Evolutionary conservation across 352 stramenopile species (phyloP), one percentile per base, ranked within the genome.

Genomic region (Phytophthora europaea): DNA sequence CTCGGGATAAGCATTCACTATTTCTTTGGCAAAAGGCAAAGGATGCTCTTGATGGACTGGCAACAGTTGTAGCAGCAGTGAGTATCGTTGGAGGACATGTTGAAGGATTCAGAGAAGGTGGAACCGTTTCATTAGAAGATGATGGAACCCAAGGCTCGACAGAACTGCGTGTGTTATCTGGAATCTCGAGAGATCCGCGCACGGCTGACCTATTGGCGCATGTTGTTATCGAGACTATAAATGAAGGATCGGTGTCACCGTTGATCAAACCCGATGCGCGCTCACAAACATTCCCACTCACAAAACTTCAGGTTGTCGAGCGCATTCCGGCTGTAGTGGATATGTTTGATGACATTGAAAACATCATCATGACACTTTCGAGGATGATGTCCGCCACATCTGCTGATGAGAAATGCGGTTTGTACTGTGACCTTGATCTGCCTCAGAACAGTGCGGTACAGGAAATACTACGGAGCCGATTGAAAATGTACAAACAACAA

Each of bases 401-500:
- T 26, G 71, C 57, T 13, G 54, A 80, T 33, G 82, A 90, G 13
- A 72, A 80, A 12, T 65, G 56, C 36, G 40, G 65, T 4, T 61
- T 67, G 1, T 79, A 90, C 34, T 76, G 33, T 4, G 83, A 95
- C 20, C 65, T 94, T 0, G 76, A 88, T 7, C 71, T 87, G 22
- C 86, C 88, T 12, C 83, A 95, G 43, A 94, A 95, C 59, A 89
- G 73, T 7, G 67, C 76, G 0, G 83, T 95, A 0, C 85, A 94
- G 38, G 66, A 81, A 20, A 82, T 94, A 28, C 63, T 96, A 3
- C 75, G 87, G 4, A 74, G 67, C 10, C 77, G 81, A 13, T 61
- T 96, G n/a, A 85, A 83, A 12, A 85, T 86, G 48, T 94, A 85
- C 76, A 94, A 90, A 16, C 88, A 92, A 52, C 88, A 97, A 57